Evolutionary conservation across 1,284 basidiomycete genomes (phyloP).

Genomic region (Coniophora puteana): DNA sequence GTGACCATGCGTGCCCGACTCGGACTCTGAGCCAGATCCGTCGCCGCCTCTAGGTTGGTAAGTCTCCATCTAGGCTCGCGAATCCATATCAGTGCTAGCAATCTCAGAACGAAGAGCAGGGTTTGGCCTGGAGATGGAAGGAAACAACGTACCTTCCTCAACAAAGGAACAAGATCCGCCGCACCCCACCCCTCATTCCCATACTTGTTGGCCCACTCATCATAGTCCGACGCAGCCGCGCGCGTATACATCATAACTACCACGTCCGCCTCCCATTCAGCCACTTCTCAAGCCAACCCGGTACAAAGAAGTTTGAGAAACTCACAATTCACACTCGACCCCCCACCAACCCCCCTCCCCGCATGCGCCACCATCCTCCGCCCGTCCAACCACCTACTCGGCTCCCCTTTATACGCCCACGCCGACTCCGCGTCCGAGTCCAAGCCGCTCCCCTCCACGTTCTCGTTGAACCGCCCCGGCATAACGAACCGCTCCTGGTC

Average conservation of each 20-base stretch:
- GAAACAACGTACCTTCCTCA: conserved; percentile 42
- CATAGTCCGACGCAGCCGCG: conserved; percentile 52
- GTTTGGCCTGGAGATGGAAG: too few relatives aligned
- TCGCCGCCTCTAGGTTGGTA: conserved; percentile 38
- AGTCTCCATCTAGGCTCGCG: conserved; percentile 42
- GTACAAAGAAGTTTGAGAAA: conserved; percentile 5
- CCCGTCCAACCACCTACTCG: too few relatives aligned
- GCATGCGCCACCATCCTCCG: conserved; percentile 10
- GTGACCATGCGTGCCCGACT: conserved; percentile 50
- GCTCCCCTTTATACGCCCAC: conserved; percentile 10
- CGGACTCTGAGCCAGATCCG: conserved; percentile 22
- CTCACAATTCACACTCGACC: conserved; percentile 58
- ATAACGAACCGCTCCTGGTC: too few relatives aligned
- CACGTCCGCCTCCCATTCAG: not conserved
- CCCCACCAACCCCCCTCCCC: conserved; percentile 45
- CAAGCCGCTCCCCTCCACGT: not conserved
- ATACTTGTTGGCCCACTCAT: conserved; percentile 47
- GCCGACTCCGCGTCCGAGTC: conserved; percentile 2
- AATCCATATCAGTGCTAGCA: not conserved
- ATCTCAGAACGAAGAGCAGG: not conserved
- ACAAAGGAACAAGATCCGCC: conserved; percentile 43
- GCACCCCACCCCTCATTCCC: conserved; percentile 55
- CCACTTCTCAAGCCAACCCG: too few relatives aligned
- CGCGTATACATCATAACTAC: conserved; percentile 53
- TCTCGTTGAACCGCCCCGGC: too few relatives aligned